These are phyloP conservation scores for Nymphaea colorata DNA, from an alignment of 164 flowering plant species.

Conservation along the genomic window DNA sequence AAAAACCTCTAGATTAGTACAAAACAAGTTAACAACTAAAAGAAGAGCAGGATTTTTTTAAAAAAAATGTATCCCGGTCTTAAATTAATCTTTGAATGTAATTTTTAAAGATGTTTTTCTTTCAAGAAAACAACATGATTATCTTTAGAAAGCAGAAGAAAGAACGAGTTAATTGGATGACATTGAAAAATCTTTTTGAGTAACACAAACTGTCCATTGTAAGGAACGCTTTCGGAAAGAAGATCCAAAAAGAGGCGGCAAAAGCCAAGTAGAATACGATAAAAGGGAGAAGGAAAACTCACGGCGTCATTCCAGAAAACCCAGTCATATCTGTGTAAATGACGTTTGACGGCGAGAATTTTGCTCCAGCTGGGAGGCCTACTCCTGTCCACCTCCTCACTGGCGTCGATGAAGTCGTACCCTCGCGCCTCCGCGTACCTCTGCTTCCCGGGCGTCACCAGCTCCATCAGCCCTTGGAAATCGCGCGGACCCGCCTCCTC, in stretches of 20 bases:
- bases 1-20: neutral
- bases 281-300: neutral
- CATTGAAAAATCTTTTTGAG: too few relatives aligned
- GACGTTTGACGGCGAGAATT: conserved; percentile 9
- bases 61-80: too few relatives aligned
- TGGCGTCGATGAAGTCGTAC: conserved; percentile 9
- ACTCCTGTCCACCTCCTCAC: conserved; percentile 5
- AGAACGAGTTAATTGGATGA: too few relatives aligned
- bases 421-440: conserved; percentile 9
- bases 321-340: conserved; percentile 9
- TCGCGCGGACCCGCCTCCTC: neutral
- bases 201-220: too few relatives aligned
- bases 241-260: too few relatives aligned
- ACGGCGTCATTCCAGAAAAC: conserved; percentile 17
- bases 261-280: too few relatives aligned
- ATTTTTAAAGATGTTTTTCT: too few relatives aligned
- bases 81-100: too few relatives aligned
- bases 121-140: too few relatives aligned
- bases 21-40: neutral
- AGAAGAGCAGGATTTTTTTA: too few relatives aligned
- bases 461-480: conserved; percentile 10
- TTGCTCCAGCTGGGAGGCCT: conserved; percentile 17
- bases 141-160: too few relatives aligned
- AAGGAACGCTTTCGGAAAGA: too few relatives aligned
- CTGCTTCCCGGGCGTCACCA: conserved; percentile 7